Evolutionary conservation across 495 filamentous ascomycete species (phyloP), one percentile per base, ranked within the genome.

Genomic region (Parmelia sp.): DNA sequence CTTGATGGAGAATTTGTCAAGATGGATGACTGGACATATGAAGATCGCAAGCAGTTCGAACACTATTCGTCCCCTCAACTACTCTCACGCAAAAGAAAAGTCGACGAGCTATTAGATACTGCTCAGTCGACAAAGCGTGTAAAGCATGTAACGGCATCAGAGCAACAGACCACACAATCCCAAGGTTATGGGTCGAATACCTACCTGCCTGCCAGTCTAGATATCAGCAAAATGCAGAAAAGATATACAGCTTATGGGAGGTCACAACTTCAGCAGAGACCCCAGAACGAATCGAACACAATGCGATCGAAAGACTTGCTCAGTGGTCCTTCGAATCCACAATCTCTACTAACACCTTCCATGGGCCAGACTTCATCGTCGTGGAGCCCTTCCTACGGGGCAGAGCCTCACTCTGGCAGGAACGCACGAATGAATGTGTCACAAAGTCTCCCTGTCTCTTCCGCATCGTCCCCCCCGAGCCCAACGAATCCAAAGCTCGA

Each of bases 21-120:
- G 62, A 84, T 90, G 39, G 92, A 90, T 66, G 78, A 80, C 21
- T 97, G 95, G 72, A 86, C 84, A 4, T 98, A 95, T 65, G 79
- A 83, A 63, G 81, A 84, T 47, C 70, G 72, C 21, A 53, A 73
- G 19, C 74, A 75, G 9, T 69, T 72, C 17, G 75, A 74, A 4
- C 69, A 77, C 12, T 65, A 29, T 19, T 49, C 71, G 7, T 70
- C 67, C 12, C 63, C 40, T 15, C 51, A 55, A 55, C n/a, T 53
- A 31, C 37, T 23, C n/a, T 71, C 75, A 15, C 78, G 77, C 47
- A 88, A 88, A 71, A 74, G 84, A 56, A 83, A 85, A 61, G 72
- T 81, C 1, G 74, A 74, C 6, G 78, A 82, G 58, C 76, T 78
- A 17, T 75, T 78, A 33, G 78, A 79, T 57, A 62, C 72, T 21